Evolutionary conservation across 495 filamentous ascomycete species (phyloP).

Genomic region (Aspergillus biplanus): DNA sequence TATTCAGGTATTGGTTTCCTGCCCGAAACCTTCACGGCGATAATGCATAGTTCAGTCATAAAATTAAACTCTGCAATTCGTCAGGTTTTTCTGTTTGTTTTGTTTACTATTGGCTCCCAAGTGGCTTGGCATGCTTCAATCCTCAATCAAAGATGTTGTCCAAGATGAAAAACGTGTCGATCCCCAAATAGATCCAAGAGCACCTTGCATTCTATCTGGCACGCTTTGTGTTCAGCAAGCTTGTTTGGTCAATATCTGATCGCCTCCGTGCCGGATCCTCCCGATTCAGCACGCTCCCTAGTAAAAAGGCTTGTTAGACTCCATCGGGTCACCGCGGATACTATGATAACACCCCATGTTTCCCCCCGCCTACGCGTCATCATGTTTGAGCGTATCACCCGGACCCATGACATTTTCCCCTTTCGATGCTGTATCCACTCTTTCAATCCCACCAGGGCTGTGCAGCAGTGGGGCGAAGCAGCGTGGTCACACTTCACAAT

Average conservation of each 20-base stretch:
- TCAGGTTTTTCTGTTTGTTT: not conserved
- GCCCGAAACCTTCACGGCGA: not conserved
- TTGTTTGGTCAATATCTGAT: slow-evolving; percentile 2
- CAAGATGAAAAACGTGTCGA: slow-evolving; percentile 9
- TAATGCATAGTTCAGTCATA: not conserved
- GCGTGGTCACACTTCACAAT: not conserved
- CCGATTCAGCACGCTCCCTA: slow-evolving; percentile 8
- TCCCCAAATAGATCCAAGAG: slow-evolving; percentile 10
- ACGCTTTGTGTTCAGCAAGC: slow-evolving; percentile 1
- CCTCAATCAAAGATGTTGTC: not conserved
- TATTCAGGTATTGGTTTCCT: not conserved
- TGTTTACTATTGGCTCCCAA: slow-evolving; percentile 12
- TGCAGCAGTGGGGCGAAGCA: not conserved
- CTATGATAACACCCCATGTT: not conserved
- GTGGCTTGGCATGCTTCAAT: slow-evolving; percentile 14
- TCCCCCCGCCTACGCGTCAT: not conserved
- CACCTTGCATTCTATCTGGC: slow-evolving; percentile 10
- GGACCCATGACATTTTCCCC: not conserved
- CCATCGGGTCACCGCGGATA: not conserved
- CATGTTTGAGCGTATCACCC: not conserved
- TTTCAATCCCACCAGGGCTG: not conserved
- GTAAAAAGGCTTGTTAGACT: not conserved
- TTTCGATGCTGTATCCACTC: not conserved
- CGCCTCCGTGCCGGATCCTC: slow-evolving; percentile 1
- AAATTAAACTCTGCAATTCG: slow-evolving; percentile 1